phyloP scores from a whole-genome alignment of 768 basidiomycete species.

The Tylopilus sp. region DNA sequence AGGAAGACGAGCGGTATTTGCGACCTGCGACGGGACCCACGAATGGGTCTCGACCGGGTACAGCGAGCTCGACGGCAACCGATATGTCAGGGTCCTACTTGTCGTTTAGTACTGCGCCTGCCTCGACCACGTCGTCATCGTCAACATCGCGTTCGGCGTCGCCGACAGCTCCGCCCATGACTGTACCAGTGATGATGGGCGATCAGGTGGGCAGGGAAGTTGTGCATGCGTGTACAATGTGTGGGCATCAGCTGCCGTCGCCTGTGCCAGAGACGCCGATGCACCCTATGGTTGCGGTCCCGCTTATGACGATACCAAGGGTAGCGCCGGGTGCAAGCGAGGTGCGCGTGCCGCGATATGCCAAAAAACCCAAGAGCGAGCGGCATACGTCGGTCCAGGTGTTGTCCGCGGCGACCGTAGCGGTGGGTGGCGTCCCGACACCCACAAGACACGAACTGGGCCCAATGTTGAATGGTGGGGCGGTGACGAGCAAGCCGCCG shows the following conservation, averaged over 20 bases:
- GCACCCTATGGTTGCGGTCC: slow-evolving; percentile 31
- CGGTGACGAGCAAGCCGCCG: not conserved
- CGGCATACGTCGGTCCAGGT: not conserved
- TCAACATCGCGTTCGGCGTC: slow-evolving; percentile 18
- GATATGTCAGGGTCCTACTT: slow-evolving; percentile 20
- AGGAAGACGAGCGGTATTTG: slow-evolving; percentile 10
- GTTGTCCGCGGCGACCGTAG: not conserved
- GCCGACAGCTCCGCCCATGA: slow-evolving; percentile 9
- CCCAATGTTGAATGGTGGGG: not conserved
- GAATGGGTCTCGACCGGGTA: slow-evolving; percentile 18
- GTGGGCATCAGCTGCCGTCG: slow-evolving; percentile 18
- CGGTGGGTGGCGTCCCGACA: not conserved
- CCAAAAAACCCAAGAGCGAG: not conserved
- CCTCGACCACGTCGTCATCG: slow-evolving; percentile 11
- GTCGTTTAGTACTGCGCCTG: slow-evolving; percentile 20
- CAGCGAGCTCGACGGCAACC: slow-evolving; percentile 21
- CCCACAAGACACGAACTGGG: not conserved
- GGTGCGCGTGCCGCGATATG: not conserved
- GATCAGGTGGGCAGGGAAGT: slow-evolving; percentile 3
- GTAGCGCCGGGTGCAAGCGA: not conserved
- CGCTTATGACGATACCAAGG: slow-evolving; percentile 23
- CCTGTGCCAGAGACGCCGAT: not conserved
- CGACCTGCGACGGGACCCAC: not conserved
- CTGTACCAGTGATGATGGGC: too few species aligned
- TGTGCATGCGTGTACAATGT: slow-evolving; percentile 10